Conservation (phyloP, 164 flowering plant genomes). For the Liquidambar formosana region DNA sequence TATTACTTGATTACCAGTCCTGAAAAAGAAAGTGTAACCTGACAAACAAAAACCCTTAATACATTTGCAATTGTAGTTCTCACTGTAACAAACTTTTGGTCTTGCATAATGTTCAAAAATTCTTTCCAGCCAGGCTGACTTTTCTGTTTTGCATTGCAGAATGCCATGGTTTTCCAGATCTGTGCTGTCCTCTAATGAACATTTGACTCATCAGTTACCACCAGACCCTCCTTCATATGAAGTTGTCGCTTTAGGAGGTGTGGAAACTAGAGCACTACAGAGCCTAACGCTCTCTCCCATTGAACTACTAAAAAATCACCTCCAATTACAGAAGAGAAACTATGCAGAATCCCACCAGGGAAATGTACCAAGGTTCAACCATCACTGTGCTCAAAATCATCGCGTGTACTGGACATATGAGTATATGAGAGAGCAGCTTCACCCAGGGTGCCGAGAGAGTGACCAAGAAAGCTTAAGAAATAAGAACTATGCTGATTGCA, state of each 20-base stretch:
- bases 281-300: conserved; percentile 76
- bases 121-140: background rate
- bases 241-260: conserved; percentile 72
- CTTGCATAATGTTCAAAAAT: background rate
- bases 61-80: too few species aligned
- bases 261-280: conserved; percentile 82
- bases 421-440: conserved; percentile 68
- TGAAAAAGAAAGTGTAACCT: background rate
- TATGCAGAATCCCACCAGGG: conserved; percentile 21
- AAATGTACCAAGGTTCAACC: conserved; percentile 69
- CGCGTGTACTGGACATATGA: conserved; percentile 83
- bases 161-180: conserved; percentile 84
- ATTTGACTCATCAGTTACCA: conserved; percentile 32
- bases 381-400: conserved; percentile 68
- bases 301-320: conserved; percentile 77
- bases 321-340: conserved; percentile 50
- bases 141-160: conserved; percentile 44
- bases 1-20: background rate
- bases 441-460: conserved; percentile 75
- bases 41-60: too few species aligned
- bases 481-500: conserved; percentile 72
- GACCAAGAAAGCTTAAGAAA: conserved; percentile 66
- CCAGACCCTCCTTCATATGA: conserved; percentile 79
- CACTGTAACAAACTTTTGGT: too few species aligned
- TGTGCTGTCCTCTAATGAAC: conserved; percentile 74